phyloP scores from a whole-genome alignment of 441 rosid species.

The Euphorbia corollata region DNA sequence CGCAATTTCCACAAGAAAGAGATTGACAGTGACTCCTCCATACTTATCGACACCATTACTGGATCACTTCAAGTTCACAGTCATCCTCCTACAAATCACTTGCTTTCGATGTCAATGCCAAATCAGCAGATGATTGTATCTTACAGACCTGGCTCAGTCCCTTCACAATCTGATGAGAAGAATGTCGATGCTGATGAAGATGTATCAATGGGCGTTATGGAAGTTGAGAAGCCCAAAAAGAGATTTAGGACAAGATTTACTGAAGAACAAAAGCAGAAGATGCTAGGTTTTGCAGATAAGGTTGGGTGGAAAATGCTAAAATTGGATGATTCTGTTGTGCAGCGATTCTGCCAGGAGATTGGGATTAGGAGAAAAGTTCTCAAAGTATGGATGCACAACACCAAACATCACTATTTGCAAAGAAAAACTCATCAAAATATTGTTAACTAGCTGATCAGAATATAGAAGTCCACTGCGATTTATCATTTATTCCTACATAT shows the following conservation, averaged over 20 bases:
- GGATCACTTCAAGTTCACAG: conserved; percentile 17
- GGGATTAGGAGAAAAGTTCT: conserved; percentile 73
- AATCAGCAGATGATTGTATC: conserved; percentile 43
- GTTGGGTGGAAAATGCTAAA: conserved; percentile 70
- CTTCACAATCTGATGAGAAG: conserved; percentile 43
- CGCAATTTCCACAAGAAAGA: conserved; percentile 78
- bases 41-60: conserved; percentile 23
- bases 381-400: conserved; percentile 88
- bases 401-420: conserved; percentile 45
- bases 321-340: conserved; percentile 58
- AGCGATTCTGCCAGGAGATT: conserved; percentile 58
- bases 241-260: conserved; percentile 77
- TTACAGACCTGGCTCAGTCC: conserved; percentile 30
- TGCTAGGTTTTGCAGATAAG: conserved; percentile 62
- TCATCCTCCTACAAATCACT: conserved; percentile 23
- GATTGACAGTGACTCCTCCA: conserved; percentile 29
- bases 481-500: not conserved
- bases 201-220: conserved; percentile 19
- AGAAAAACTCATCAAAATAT: conserved; percentile 22
- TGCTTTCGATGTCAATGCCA: conserved; percentile 24
- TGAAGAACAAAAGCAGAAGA: conserved; percentile 67
- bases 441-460: not conserved
- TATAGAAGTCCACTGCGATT: not conserved
- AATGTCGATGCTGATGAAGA: conserved; percentile 27
- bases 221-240: conserved; percentile 37